These are phyloP conservation scores for Kockiozyma suomiensis DNA, from an alignment of 805 yeast species.

Conservation along the genomic window DNA sequence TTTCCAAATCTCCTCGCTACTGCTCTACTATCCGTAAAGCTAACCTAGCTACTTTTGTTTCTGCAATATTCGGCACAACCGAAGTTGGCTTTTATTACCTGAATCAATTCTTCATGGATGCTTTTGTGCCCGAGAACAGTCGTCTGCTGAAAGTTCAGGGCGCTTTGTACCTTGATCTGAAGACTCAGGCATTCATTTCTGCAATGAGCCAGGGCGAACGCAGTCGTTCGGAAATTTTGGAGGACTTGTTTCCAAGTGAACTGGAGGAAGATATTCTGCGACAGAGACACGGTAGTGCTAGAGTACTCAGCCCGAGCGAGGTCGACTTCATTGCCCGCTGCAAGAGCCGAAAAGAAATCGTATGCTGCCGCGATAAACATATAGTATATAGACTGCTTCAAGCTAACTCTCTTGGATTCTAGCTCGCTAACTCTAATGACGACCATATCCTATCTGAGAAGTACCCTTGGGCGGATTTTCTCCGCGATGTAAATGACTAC, in stretches of 20 bases:
- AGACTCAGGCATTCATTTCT: slow-evolving; percentile 93
- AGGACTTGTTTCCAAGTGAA: slow-evolving; percentile 72
- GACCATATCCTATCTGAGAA: slow-evolving; percentile 62
- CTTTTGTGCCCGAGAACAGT: slow-evolving; percentile 74
- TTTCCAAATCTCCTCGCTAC: slow-evolving; percentile 41
- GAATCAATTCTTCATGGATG: slow-evolving; percentile 80
- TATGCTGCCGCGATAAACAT: slow-evolving; percentile 4
- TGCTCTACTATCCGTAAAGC: slow-evolving; percentile 73
- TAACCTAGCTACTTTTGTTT: slow-evolving; percentile 81
- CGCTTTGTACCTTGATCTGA: slow-evolving; percentile 73
- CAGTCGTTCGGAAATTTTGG: slow-evolving; percentile 65
- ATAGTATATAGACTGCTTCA: neutral
- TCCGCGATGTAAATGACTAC: slow-evolving; percentile 77
- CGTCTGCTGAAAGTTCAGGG: slow-evolving; percentile 78
- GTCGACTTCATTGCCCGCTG: slow-evolving; percentile 76
- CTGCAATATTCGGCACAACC: slow-evolving; percentile 82
- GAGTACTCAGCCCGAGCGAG: slow-evolving; percentile 69
- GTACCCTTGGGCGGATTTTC: slow-evolving; percentile 84
- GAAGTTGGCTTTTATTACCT: slow-evolving; percentile 86
- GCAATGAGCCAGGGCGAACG: slow-evolving; percentile 68
- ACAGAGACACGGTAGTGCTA: slow-evolving; percentile 40
- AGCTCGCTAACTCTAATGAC: slow-evolving; percentile 50
- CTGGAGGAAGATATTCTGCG: slow-evolving; percentile 51
- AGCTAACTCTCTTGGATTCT: neutral
- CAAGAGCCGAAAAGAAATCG: slow-evolving; percentile 61